Evolutionary conservation across 805 yeast genomes (phyloP), one percentile per base, ranked within the genome.

Genomic region (Candida anglica): DNA sequence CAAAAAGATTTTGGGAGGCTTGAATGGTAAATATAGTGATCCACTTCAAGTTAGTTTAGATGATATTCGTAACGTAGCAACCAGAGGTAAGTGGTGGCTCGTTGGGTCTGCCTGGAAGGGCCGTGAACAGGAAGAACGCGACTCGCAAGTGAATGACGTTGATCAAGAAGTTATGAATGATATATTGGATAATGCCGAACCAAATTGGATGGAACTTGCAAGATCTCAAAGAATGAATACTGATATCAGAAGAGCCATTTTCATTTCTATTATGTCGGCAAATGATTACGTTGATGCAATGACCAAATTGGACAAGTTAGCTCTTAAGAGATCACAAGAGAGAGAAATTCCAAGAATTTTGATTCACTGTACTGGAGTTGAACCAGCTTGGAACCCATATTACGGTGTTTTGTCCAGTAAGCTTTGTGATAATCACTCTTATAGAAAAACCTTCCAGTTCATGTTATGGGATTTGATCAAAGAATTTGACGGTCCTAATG

Each of bases 91-190:
- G 59, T 93, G 99, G 99, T 93, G 99, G 99, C 68, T 93, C 20
- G 91, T 93, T 19, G 99, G 99, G 32, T 86, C 98, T 1, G 96
- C 98, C 0, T 93, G 97, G 96, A 86, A 79, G 50, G 96, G 96
- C 3, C 38, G 32, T 16, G 42, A 42, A 13, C 39, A 41, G 22
- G 28, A 42, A 27, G 41, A 9, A 9, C 23, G 42, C 20, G 47
- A 43, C 23, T 28, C 5, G 50, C n/a, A n/a, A n/a, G n/a, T n/a
- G 13, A 20, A 52, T 2, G 67, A 66, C 27, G 63, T 62, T 3
- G 71, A 72, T 32, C 52, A 64, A 3, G 59, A 57, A 3, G 69
- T 72, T 2, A 69, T 77, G 37, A 76, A 74, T 41, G 88, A 79
- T 37, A 60, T 81, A 7, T 61, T 82, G 10, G 94, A 80, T 42